phyloP scores from a whole-genome alignment of 108 stramenopile genomes.

The Cyclotella cryptica region DNA sequence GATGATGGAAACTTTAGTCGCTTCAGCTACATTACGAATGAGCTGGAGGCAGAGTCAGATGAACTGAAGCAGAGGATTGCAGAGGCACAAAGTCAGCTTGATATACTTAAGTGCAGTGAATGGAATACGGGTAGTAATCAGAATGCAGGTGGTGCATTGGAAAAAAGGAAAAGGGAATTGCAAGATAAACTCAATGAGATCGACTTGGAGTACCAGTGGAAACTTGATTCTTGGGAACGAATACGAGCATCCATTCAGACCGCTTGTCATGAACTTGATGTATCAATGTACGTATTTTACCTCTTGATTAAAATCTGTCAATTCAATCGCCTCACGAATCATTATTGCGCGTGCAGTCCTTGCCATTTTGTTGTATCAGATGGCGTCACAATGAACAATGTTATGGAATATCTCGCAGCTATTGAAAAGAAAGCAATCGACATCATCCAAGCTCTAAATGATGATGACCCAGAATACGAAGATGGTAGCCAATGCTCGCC shows the following conservation, averaged over 20 bases:
- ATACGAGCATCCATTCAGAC: background rate
- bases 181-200: background rate
- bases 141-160: background rate
- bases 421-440: slow-evolving; percentile 24
- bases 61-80: background rate
- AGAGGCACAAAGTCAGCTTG: slow-evolving; percentile 7
- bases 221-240: slow-evolving; percentile 1
- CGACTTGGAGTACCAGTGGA: background rate
- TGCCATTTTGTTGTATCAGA: slow-evolving; percentile 6
- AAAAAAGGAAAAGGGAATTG: background rate
- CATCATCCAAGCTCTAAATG: slow-evolving; percentile 6
- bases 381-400: slow-evolving; percentile 13
- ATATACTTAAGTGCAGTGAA: background rate
- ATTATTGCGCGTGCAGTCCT: background rate
- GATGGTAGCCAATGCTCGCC: too few relatives aligned
- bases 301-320: background rate
- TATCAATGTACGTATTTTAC: slow-evolving; percentile 9
- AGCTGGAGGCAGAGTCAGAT: slow-evolving; percentile 16
- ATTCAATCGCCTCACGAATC: background rate
- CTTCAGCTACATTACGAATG: slow-evolving; percentile 19
- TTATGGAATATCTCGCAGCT: slow-evolving; percentile 22
- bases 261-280: slow-evolving; percentile 2
- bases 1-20: slow-evolving; percentile 12
- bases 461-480: background rate
- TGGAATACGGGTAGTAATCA: background rate